These are phyloP conservation scores for Macrocystidia cucumis DNA, from an alignment of 1,284 basidiomycete genomes.

Conservation along the genomic window DNA sequence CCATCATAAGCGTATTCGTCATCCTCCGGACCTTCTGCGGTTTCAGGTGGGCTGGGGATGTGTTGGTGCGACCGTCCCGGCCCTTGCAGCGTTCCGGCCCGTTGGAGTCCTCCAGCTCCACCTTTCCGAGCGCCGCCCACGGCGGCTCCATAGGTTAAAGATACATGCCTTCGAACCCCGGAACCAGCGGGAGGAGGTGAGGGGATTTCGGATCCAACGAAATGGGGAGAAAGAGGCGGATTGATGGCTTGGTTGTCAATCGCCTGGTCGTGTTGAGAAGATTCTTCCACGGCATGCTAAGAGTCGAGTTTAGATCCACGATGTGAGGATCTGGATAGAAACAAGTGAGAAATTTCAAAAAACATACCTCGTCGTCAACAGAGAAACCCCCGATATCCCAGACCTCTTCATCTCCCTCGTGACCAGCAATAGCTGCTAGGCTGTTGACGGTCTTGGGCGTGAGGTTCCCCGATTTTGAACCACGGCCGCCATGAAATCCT, in stretches of 20 bases:
- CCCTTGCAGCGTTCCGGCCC: conserved; percentile 68
- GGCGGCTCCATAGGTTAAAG: conserved; percentile 61
- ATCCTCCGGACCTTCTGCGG: conserved; percentile 42
- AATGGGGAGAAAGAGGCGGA: conserved; percentile 59
- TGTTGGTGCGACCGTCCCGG: conserved; percentile 28
- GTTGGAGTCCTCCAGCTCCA: conserved; percentile 44
- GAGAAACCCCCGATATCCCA: conserved; percentile 61
- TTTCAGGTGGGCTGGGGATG: conserved; percentile 28
- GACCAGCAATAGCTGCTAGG: conserved; percentile 72
- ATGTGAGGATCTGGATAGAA: conserved; percentile 4
- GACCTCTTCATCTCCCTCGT: conserved; percentile 78
- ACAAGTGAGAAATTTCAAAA: conserved; percentile 6
- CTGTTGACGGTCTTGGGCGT: conserved; percentile 74
- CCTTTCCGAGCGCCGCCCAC: conserved; percentile 38
- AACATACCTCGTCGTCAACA: conserved; percentile 49
- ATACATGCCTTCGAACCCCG: conserved; percentile 70
- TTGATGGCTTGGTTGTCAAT: conserved; percentile 37
- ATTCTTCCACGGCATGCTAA: conserved; percentile 23
- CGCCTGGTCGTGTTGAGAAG: conserved; percentile 36
- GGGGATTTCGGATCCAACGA: conserved; percentile 39
- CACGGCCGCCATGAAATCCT: conserved; percentile 35
- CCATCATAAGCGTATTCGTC: conserved; percentile 47
- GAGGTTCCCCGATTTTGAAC: conserved; percentile 47
- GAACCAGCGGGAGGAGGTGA: conserved; percentile 65
- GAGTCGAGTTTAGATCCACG: conserved; percentile 5